Evolutionary conservation across 371 early-diverging fungal species (phyloP), one percentile per base, ranked within the genome.

Genomic region (Circinella umbellata): DNA sequence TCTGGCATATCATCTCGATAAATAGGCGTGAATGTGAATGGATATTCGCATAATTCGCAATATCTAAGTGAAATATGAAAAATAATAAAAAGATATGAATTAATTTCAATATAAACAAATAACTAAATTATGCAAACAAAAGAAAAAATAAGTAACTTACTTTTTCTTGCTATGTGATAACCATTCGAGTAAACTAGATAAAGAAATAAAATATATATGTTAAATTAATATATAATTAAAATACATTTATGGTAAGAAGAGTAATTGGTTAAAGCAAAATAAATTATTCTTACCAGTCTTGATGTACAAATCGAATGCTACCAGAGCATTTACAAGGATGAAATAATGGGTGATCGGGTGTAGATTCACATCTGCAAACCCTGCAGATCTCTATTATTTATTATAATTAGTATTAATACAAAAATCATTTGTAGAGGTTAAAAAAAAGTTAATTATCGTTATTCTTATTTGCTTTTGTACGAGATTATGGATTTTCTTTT

Each of bases 311-410:
- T 66, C 86, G 85, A 80, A 96, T 96, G 76, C 92, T 92, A n/a
- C 96, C 96, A 17, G 94, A 90, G 82, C 97, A 96, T 76, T 91
- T 92, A 80, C 97, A 96, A 4, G 97, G 97, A 77, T 93, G 87
- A 78, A 89, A 95, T 53, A 96, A 83, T 27, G 95, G 96, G 61
- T 92, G 88, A n/a, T 91, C 91, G 5, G 79, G 76, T 18, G 93
- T 91, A 14, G 82, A 90, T 61, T 90, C 92, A 57, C 86, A 82
- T 49, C 96, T 92, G 70, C 96, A 96, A 42, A 96, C 95, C 68
- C 96, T 90, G 81, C 96, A 96, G 65, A 95, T 91, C 68, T 89
- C 88, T 77, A 67, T 48, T 4, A 47, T n/a, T 49, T 48, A n/a
- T 39, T 59, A 20, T 20, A 55, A 63, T 17, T 11, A 2, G 34